Evolutionary conservation across 768 basidiomycete genomes (phyloP), one percentile per base, ranked within the genome.

Genomic region (Boletus tomentosulus): DNA sequence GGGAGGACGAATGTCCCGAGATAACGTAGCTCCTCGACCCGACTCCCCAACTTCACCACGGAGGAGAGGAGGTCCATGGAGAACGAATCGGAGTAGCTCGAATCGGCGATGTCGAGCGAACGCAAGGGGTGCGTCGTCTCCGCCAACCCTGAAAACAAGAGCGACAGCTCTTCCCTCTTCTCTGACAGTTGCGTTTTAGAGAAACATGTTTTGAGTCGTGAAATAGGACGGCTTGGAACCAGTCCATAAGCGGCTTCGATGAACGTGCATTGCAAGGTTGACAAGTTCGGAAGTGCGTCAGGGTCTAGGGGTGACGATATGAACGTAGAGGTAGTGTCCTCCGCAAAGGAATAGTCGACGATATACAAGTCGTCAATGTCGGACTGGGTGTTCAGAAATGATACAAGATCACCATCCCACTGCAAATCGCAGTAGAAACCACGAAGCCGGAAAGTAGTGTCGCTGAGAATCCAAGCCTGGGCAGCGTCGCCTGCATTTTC

Each of bases 171-270:
- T 1, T 71, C 68, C 31, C 75, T 73, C 69, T 84, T 85, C 42
- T 78, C 80, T 5, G 58, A 62, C 2, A 70, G 48, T 48, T 72
- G 73, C n/a, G 79, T 71, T 48, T 73, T 73, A 24, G 85, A 85
- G 66, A 87, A 84, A 62, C 85, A 86, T 6, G 85, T 85, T 67
- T 87, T 87, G 53, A 87, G 74, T 50, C 78, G 79, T 2, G 79
- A 76, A 38, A 88, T 67, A 7, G 85, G 84, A 3, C 85, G 76
- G 11, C 73, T 73, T 1, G 85, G 83, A 22, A 81, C 75, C 10
- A 87, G 67, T 15, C 74, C 75, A 46, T 74, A 73, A 4, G 81
- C 85, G 1, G 84, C 86, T 66, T 84, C 84, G 16, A 79, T 70
- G 66, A 86, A 86, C 2, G 85, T 85, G 66, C 86, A 87, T 67